These are phyloP conservation scores for Aethionema arabicum DNA, from an alignment of 345 rosid species.

Conservation along the genomic window DNA sequence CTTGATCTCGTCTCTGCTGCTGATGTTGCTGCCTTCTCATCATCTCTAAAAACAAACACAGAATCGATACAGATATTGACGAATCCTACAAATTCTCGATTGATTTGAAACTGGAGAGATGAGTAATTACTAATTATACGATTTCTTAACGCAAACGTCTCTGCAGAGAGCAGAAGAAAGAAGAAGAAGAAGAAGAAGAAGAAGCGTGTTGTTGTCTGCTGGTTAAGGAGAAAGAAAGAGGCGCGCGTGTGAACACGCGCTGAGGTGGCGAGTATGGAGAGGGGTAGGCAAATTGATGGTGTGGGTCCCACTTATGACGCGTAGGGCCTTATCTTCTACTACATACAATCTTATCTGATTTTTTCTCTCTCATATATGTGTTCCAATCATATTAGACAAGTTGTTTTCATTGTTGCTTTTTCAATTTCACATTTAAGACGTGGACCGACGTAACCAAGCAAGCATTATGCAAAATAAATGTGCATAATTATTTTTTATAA, in stretches of 20 bases:
- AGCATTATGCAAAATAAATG: no score
- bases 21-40: constrained; percentile 50
- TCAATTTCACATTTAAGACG: no score
- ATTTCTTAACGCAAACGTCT: constrained; percentile 6
- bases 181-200: no score
- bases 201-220: constrained; percentile 15
- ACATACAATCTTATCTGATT: constrained; percentile 24
- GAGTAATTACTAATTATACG: neutral
- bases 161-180: neutral
- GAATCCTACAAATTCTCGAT: neutral
- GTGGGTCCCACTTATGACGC: constrained; percentile 28
- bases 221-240: constrained; percentile 11
- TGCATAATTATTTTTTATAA: no score
- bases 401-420: constrained; percentile 28
- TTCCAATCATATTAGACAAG: constrained; percentile 27
- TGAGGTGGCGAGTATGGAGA: constrained; percentile 8
- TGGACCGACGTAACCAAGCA: no score
- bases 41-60: constrained; percentile 28
- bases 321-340: constrained; percentile 31
- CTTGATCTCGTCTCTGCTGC: constrained; percentile 50
- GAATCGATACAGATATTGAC: neutral
- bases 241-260: constrained; percentile 23
- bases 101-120: constrained; percentile 5
- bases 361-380: neutral
- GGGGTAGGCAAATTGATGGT: constrained; percentile 4